Evolutionary conservation across 768 basidiomycete species (phyloP), one percentile per base, ranked within the genome.

Genomic region (Rhodosporidiobolus sp.): DNA sequence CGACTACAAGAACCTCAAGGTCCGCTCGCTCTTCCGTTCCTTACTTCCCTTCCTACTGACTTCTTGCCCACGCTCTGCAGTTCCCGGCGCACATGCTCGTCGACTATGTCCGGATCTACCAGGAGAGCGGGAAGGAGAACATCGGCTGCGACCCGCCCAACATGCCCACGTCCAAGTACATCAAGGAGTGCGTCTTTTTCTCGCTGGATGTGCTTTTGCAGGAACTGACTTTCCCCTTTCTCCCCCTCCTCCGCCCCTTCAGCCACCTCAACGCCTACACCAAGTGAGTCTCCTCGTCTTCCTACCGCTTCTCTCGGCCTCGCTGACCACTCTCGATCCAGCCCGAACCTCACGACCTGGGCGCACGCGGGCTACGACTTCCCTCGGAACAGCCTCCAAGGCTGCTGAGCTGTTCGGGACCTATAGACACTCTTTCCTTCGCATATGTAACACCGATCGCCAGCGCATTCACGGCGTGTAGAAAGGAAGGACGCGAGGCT

Each of bases 291-390:
- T 52, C 30, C 22, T 8, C 2, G 5, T 57, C 43, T 28, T 55
- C 45, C 3, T n/a, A n/a, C 28, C 14, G 4, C 26, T 7, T 24
- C 24, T 4, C 30, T 35, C n/a, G n/a, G n/a, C n/a, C n/a, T 55
- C 46, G 54, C 72, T 34, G 24, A 62, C 38, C 24, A 20, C 19
- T 28, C 19, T 22, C 28, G 12, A 30, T 1, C 35, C 86, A 96
- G 69, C 79, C 84, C 92, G 28, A 94, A 95, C 78, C 81, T 91
- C 55, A 94, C 94, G 38, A 90, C 89, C 58, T 95, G 94, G 93
- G 84, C 83, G 4, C 84, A 86, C 75, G 92, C 88, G 2, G 90
- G 90, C 53, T 86, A 90, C 78, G 82, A 82, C 0, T 90, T 89
- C 82, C 94, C 94, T 26, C 83, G 87, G 52, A 94, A 93, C 79